phyloP scores from a whole-genome alignment of 768 basidiomycete species.

The Leccinum variicolor region DNA sequence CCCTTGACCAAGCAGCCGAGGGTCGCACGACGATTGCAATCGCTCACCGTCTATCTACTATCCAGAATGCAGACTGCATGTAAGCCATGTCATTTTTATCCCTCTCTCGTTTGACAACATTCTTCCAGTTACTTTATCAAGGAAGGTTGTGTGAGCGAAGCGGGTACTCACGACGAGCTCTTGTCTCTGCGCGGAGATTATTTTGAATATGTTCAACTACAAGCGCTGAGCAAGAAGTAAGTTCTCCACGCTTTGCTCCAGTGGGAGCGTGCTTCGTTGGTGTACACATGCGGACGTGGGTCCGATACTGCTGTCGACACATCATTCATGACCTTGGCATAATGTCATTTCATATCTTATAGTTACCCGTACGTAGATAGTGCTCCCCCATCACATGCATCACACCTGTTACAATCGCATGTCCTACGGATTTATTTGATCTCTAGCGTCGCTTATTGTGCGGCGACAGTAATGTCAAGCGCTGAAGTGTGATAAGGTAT shows the following conservation, averaged over 20 bases:
- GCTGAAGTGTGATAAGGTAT: no score
- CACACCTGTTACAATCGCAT: neutral
- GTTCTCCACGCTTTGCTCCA: neutral
- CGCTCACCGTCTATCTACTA: conserved; percentile 90
- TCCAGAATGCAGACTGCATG: conserved; percentile 91
- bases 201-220: conserved; percentile 86
- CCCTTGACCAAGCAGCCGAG: conserved; percentile 87
- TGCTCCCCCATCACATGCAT: neutral
- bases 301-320: neutral
- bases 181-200: conserved; percentile 63
- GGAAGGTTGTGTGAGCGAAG: conserved; percentile 81
- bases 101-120: neutral
- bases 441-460: no score
- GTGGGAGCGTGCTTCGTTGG: neutral
- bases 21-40: conserved; percentile 96
- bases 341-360: neutral
- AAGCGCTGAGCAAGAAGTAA: conserved; percentile 54
- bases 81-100: conserved; percentile 34
- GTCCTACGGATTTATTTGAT: neutral
- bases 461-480: no score
- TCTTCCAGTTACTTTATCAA: conserved; percentile 80
- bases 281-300: neutral
- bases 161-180: conserved; percentile 86
- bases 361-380: neutral
- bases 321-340: neutral